A percentile compares a stretch with the other conserved stretches of the same genome.
Evolutionary conservation across 2,329 filamentous ascomycete species (phyloP).

Genomic region (Cytospora mali): DNA sequence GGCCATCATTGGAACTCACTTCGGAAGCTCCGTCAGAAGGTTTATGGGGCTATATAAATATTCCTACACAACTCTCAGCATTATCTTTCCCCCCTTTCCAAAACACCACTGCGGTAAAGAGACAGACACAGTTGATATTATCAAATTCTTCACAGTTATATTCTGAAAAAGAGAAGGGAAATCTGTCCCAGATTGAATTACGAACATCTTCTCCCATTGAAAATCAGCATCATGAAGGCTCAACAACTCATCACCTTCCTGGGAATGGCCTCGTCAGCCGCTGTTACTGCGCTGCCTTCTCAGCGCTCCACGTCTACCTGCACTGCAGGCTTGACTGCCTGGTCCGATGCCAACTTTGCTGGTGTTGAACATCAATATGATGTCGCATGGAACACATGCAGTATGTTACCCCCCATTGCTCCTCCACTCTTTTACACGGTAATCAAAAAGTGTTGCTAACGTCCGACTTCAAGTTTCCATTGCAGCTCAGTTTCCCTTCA

Average conservation of each 20-base stretch:
- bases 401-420: not conserved
- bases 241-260: not conserved
- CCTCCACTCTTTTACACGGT: not conserved
- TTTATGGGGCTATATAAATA: not conserved
- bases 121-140: no score
- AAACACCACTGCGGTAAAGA: not conserved
- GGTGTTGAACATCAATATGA: slow-evolving; percentile 21
- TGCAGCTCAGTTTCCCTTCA: slow-evolving; percentile 21
- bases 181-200: no score
- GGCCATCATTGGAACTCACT: not conserved
- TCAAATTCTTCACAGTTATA: not conserved
- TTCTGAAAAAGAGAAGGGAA: no score
- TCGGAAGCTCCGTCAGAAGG: not conserved
- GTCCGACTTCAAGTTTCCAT: slow-evolving; percentile 4
- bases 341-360: slow-evolving; percentile 24
- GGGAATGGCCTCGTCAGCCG: not conserved
- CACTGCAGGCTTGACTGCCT: slow-evolving; percentile 13
- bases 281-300: slow-evolving; percentile 7
- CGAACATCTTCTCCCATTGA: not conserved
- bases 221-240: not conserved
- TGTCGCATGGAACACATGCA: slow-evolving; percentile 22
- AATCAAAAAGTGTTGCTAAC: not conserved
- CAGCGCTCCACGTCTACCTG: slow-evolving; percentile 1
- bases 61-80: not conserved
- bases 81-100: not conserved